Base-by-base conservation (phyloP, 768 basidiomycete species). In the Trametes cinnabarina region DNA sequence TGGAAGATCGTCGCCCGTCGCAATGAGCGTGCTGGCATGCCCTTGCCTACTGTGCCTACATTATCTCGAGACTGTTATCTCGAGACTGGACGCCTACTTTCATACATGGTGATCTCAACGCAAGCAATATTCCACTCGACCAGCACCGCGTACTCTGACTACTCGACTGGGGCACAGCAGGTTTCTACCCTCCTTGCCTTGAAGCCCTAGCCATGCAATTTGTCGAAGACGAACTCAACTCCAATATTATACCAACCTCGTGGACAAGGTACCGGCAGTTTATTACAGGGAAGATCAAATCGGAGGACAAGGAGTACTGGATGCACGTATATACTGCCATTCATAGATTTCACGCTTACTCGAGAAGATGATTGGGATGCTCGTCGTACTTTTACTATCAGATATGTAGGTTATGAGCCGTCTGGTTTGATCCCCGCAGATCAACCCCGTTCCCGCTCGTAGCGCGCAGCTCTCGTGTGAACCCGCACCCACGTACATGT, bases 91-190 rank as follows among this genome's bases (percentile, higher is more conserved):
- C 39, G 2, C 59, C 59, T 11, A 41, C 55, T 10, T 60, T 63
- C 51, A 57, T 30, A 10, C 60, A 66, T 32, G 59, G 60, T 11
- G 55, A 63, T 22, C 54, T 63, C 10, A 55, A 51, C n/a, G 9
- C 32, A 10, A 51, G 51, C 43, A 63, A 61, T 42, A 47, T 63
- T 7, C 7, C 61, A 1, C 23, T 61, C 7, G 54, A 56, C 42
- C 23, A 32, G 14, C 30, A 44, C 1, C 55, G 58, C 2, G 2
- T 17, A 6, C 26, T 63, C 17, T 63, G 58, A 59, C 20, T 63
- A 10, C 37, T 63, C 14, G 63, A 63, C 48, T 63, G 63, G 63
- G 55, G 19, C 14, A 22, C 51, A 17, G 40, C 49, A 9, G 59
- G 63, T 2, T 63, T 57, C 39, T 63, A 57, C 30, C 63, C 59